phyloP scores from a whole-genome alignment of 257 asterid species.

The Sherardia arvensis region DNA sequence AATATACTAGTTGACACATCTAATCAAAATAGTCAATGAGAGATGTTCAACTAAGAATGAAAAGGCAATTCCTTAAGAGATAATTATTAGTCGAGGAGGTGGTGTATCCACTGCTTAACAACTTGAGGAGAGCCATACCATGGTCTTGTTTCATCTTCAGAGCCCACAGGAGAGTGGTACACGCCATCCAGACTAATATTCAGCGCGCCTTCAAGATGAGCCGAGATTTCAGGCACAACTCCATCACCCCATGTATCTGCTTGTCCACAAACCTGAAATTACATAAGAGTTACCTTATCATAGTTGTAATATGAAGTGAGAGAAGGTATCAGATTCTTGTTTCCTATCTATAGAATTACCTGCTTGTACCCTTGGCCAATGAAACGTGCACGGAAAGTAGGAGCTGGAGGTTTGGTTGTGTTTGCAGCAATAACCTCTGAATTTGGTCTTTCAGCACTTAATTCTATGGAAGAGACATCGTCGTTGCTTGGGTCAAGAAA shows the following conservation, averaged over 20 bases:
- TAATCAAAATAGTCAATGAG: no score
- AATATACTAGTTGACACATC: no score
- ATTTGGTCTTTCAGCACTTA: constrained; percentile 18
- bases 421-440: constrained; percentile 28
- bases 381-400: constrained; percentile 57
- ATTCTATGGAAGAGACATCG: constrained; percentile 17
- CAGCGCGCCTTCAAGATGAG: constrained; percentile 81
- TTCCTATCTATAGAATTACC: constrained; percentile 23
- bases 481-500: constrained; percentile 33
- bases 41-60: no score
- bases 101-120: constrained; percentile 79
- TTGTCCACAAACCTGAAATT: constrained; percentile 73
- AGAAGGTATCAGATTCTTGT: neutral
- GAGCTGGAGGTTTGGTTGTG: constrained; percentile 25
- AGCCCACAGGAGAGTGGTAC: constrained; percentile 81
- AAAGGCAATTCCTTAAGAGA: neutral
- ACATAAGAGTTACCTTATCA: neutral
- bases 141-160: constrained; percentile 64
- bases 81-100: constrained; percentile 40
- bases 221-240: constrained; percentile 85
- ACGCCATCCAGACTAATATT: constrained; percentile 69
- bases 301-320: neutral
- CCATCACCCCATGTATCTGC: constrained; percentile 96
- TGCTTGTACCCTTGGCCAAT: constrained; percentile 96
- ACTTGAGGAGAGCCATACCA: constrained; percentile 88